Base-by-base conservation (phyloP, 2,329 filamentous ascomycete genomes). In the Neofusicoccum umdonicola region DNA sequence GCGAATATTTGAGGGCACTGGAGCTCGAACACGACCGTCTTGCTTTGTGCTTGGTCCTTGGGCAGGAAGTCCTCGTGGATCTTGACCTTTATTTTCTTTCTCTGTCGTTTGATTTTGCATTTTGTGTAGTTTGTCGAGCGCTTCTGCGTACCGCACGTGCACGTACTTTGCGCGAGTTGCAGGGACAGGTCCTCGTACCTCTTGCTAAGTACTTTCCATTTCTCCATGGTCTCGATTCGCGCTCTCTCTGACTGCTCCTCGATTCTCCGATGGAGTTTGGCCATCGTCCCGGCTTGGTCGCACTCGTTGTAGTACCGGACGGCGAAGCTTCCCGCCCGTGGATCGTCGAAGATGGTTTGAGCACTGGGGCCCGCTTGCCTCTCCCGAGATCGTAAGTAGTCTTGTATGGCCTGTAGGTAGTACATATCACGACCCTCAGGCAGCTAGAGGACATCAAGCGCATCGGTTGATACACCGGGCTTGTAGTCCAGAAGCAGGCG, bases 401-500 rank as follows among this genome's bases (percentile, higher is more conserved):
- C 54, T 62, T 88, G 84, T 0, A 89, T 76, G 0, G 65, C 56
- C 1, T 79, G 76, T 0, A 89, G 77, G 0, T 84, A 81, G 0
- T 69, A 39, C 80, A 90, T 82, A 11, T 87, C 82, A 1, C 68
- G 45, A 0, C 75, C 66, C 0, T 71, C 73, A 0, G 82, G 74
- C 0, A 90, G 67, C 3, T 87, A 83, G 0, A 91, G 75, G 3
- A 81, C 76, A 68, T 90, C 81, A 1, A 91, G 73, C 0, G 84
- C 70, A 3, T 81, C 76, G 0, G 82, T 72, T 0, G 72, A 67
- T 56, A 91, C 84, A 0, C 78, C 75, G 0, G 87, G 85, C 13
- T 83, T 77, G 62, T 83, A 87, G 0, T 84, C 74, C 0, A 56
- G 35, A 0, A 91, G 72, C 0, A 88, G 71, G 0, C 82, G 81